These are phyloP conservation scores for Tolypocladium ovalisporum DNA, from an alignment of 2,329 filamentous ascomycete species.

Conservation along the genomic window DNA sequence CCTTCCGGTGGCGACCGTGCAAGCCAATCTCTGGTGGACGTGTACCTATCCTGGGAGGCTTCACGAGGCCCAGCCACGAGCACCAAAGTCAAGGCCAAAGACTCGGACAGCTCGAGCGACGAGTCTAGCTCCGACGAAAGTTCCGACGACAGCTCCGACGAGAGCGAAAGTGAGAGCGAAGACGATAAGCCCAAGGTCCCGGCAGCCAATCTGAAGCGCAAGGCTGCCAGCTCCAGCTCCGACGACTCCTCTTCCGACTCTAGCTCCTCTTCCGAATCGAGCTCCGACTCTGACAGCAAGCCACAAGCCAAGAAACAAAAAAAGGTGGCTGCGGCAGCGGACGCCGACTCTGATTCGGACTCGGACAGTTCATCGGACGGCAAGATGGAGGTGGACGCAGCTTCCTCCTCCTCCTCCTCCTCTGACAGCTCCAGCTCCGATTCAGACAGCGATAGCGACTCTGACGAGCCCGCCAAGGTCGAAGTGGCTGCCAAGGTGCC, in stretches of 20 bases:
- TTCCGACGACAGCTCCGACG: conserved; percentile 18
- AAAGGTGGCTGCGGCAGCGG: conserved; percentile 15
- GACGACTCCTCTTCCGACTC: conserved; percentile 8
- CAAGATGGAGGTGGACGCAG: conserved; percentile 12
- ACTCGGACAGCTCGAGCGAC: conserved; percentile 15
- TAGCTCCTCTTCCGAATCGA: conserved; percentile 21
- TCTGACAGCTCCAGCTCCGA: conserved; percentile 23
- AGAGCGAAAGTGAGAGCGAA: conserved; percentile 16
- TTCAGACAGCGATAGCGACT: conserved; percentile 18
- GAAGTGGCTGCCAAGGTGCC: conserved; percentile 28
- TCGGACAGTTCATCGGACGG: conserved; percentile 5
- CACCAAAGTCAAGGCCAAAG: conserved; percentile 10
- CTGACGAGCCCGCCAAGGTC: conserved; percentile 14
- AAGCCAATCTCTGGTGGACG: conserved; percentile 32
- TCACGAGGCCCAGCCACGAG: conserved; percentile 8
- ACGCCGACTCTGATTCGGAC: conserved; percentile 7
- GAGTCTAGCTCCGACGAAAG: conserved; percentile 24
- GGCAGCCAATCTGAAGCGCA: conserved; percentile 27
- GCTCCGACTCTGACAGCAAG: conserved; percentile 35
- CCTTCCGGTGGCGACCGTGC: conserved; percentile 7
- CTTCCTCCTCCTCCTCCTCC: conserved; percentile 23
- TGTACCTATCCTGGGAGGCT: conserved; percentile 41
- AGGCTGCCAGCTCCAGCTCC: conserved; percentile 17
- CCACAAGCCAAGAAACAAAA: conserved; percentile 43
- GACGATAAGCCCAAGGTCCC: conserved; percentile 7